Evolutionary conservation across 257 asterid genomes (phyloP).

Genomic region (Solanum rostratum): DNA sequence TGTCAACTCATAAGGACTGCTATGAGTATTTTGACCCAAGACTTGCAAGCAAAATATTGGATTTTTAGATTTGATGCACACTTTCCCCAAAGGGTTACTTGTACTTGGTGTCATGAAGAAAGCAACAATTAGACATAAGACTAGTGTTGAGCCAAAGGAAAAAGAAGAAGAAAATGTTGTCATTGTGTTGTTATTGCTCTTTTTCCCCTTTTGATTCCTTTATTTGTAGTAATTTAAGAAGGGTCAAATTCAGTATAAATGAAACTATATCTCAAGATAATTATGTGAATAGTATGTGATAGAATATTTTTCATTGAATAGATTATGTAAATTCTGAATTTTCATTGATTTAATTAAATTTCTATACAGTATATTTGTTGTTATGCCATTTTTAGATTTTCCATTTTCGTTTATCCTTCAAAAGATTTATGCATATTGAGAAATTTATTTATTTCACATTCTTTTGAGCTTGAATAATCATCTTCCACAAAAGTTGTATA

Average conservation of each 20-base stretch:
- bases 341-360: not conserved
- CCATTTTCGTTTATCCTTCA: too few species aligned
- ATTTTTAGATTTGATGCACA: not conserved
- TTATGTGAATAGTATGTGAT: not conserved
- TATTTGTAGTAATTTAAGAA: not conserved
- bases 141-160: not conserved
- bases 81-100: not conserved
- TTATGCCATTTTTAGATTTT: too few species aligned
- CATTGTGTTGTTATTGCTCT: not conserved
- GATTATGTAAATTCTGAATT: not conserved
- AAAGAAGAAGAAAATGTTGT: not conserved
- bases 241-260: not conserved
- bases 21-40: not conserved
- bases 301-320: not conserved
- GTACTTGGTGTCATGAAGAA: not conserved
- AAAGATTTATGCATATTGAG: not conserved
- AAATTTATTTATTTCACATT: not conserved
- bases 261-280: not conserved
- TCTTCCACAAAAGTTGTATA: not conserved
- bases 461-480: not conserved
- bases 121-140: not conserved
- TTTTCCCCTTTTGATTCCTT: not conserved
- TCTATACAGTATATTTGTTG: not conserved
- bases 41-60: not conserved
- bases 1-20: not conserved